Evolutionary conservation across 2,329 filamentous ascomycete genomes (phyloP), one percentile per base, ranked within the genome.

Genomic region (Penicillium sp.): DNA sequence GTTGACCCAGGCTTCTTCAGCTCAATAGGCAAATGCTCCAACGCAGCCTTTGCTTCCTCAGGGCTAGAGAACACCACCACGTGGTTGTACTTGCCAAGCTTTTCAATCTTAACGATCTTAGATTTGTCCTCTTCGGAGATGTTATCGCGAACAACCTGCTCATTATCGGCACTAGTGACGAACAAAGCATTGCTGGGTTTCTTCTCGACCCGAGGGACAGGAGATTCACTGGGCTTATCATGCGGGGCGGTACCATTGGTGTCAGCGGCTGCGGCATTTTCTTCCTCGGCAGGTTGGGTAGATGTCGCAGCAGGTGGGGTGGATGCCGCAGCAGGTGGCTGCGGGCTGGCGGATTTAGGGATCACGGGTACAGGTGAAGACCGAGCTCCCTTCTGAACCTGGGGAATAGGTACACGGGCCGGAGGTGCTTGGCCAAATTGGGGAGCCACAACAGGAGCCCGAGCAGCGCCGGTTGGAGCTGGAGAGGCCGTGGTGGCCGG

Each of bases 101-200:
- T 73, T 38, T 89, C 85, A 42, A 92, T 78, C 71, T 84, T 86
- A 46, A 82, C 71, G 57, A 96, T 89, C 75, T 95, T 96, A 28
- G 80, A 67, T 65, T 83, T 85, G 65, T 96, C 89, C 62, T 95
- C 88, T 11, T 93, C 84, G 1, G 82, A 77, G 66, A 99, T 92
- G 19, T 95, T 77, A 29, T 88, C 84, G 49, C 86, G 85, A 31
- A 89, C 86, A 53, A 91, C 88, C 28, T 95, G 88, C 57, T 92
- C 88, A 46, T 81, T 87, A 62, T 84, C 88, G 18, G 91, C 84
- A 63, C 91, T 91, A 74, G 88, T 88, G 53, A 99, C 84, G 70
- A 96, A 99, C 16, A 99, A 80, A 41, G 88, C 92, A 62, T 89
- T 86, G 59, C 86, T 89, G 59, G 80, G 82, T 63, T 89, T 80